phyloP scores from a whole-genome alignment of 2,329 filamentous ascomycete genomes.

The Teratosphaeria gauchensis region DNA sequence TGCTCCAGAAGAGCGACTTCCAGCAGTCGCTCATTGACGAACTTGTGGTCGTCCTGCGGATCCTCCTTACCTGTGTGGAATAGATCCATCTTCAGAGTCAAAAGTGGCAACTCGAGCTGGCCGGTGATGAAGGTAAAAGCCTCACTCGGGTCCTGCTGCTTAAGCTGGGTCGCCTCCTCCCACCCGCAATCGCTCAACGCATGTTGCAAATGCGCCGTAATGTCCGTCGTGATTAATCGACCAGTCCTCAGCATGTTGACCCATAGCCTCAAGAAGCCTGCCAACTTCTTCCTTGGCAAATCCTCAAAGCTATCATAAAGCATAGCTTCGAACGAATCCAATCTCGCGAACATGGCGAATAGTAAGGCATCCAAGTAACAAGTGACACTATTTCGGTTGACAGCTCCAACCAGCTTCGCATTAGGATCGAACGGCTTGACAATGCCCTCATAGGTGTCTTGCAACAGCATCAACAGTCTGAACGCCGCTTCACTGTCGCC shows the following conservation, averaged over 20 bases:
- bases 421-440: constrained; percentile 65
- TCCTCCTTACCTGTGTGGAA: constrained; percentile 83
- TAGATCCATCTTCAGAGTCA: constrained; percentile 87
- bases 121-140: constrained; percentile 93
- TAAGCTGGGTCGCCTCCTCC: constrained; percentile 64
- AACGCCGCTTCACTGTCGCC: constrained; percentile 66
- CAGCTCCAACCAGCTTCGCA: constrained; percentile 68
- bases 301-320: constrained; percentile 70
- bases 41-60: constrained; percentile 82
- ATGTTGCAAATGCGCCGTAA: constrained; percentile 75
- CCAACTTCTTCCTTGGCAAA: constrained; percentile 60
- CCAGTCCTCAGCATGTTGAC: constrained; percentile 85
- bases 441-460: constrained; percentile 71
- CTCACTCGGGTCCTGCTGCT: constrained; percentile 92
- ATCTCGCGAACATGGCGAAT: constrained; percentile 89
- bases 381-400: constrained; percentile 79
- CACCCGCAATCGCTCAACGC: constrained; percentile 78
- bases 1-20: constrained; percentile 83
- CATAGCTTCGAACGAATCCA: constrained; percentile 89
- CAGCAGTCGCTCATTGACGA: constrained; percentile 80
- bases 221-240: constrained; percentile 72
- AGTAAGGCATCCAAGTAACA: constrained; percentile 88
- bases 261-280: constrained; percentile 75
- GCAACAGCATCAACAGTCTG: constrained; percentile 65
- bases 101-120: constrained; percentile 72